Evolutionary conservation across 805 yeast species (phyloP), one percentile per base, ranked within the genome.

Genomic region (Candida koratica): DNA sequence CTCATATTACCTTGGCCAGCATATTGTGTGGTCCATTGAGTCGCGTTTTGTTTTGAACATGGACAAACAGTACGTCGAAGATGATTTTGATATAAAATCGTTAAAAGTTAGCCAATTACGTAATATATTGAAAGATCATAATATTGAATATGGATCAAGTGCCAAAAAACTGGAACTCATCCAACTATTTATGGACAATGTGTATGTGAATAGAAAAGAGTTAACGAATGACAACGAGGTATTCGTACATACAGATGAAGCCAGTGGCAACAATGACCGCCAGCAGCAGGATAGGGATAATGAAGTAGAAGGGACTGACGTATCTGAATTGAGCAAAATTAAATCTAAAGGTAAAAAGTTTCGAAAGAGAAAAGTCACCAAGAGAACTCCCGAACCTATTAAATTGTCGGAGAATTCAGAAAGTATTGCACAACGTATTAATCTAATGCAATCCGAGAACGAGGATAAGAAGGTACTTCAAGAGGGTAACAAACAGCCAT

Each of bases 61-160:
- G 38, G 16, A 36, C 17, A 36, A 29, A 15, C 15, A 17, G 4
- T 36, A 29, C 30, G 17, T 36, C 9, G 14, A 29, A 8, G 34
- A 36, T 29, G 85, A 71, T n/a, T 86, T 84, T 56, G 79, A 87
- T 52, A 83, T 90, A 5, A 61, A 69, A 17, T 62, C 69, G 25
- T 62, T 83, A 45, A 82, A 78, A 34, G 79, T 85, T 15, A 77
- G 88, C 3, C 77, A 84, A 41, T 66, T 90, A 51, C 72, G 93
- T 49, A 71, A 77, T 15, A 69, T 86, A 15, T 64, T 90, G 36
- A 58, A 67, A 9, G 79, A 75, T 37, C 73, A 86, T 52, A 69
- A 73, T n/a, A 65, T 89, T n/a, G 56, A 60, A 1, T 80, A 69
- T 51, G 71, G 83, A 0, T 63, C 82, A 1, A 64, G 71, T 30